Percentiles rank a stretch among this genome's conserved stretches.
phyloP scores from a whole-genome alignment of 2,329 filamentous ascomycete genomes.

The Xylariomycetidae sp. region DNA sequence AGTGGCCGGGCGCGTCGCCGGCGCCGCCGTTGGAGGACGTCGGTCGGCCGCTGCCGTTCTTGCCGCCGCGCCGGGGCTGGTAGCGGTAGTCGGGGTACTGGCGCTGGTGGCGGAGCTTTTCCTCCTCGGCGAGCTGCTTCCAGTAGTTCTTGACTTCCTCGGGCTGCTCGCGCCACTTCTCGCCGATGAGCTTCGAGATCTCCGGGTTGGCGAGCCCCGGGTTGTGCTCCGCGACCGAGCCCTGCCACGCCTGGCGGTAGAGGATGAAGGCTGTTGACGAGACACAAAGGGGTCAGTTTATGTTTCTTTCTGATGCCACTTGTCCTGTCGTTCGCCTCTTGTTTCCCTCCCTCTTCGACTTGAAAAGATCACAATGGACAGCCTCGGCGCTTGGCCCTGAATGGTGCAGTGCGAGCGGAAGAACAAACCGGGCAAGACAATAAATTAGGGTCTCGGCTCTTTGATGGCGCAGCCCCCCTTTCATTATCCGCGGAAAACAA shows the following conservation, averaged over 20 bases:
- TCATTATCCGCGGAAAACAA: slow-evolving; percentile 14
- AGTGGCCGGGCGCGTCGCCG: slow-evolving; percentile 48
- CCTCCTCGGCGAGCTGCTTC: slow-evolving; percentile 87
- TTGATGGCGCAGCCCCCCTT: slow-evolving; percentile 16
- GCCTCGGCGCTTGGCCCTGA: too few species aligned
- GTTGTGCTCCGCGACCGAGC: slow-evolving; percentile 70
- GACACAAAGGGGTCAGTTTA: slow-evolving; percentile 15
- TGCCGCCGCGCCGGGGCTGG: slow-evolving; percentile 66
- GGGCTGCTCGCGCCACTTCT: slow-evolving; percentile 78
- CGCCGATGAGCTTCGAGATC: slow-evolving; percentile 94
- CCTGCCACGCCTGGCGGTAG: slow-evolving; percentile 90
- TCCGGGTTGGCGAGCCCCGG: slow-evolving; percentile 92
- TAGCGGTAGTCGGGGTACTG: slow-evolving; percentile 95
- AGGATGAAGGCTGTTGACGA: slow-evolving; percentile 77
- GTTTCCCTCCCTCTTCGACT: slow-evolving; percentile 10
- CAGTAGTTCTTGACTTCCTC: slow-evolving; percentile 74
- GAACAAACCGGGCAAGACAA: slow-evolving; percentile 18
- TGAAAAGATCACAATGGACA: too few species aligned
- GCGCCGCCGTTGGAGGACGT: slow-evolving; percentile 23
- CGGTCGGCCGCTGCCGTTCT: slow-evolving; percentile 19
- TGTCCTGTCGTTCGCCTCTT: slow-evolving; percentile 1
- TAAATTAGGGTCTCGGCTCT: slow-evolving; percentile 16
- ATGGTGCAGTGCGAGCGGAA: slow-evolving; percentile 4
- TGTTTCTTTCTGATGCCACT: slow-evolving; percentile 2
- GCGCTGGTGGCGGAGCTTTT: slow-evolving; percentile 81